A percentile compares a stretch with the other conserved stretches of the same genome.
These are phyloP conservation scores for Exophiala oligosperma DNA, from an alignment of 2,329 filamentous ascomycete species.

Conservation along the genomic window DNA sequence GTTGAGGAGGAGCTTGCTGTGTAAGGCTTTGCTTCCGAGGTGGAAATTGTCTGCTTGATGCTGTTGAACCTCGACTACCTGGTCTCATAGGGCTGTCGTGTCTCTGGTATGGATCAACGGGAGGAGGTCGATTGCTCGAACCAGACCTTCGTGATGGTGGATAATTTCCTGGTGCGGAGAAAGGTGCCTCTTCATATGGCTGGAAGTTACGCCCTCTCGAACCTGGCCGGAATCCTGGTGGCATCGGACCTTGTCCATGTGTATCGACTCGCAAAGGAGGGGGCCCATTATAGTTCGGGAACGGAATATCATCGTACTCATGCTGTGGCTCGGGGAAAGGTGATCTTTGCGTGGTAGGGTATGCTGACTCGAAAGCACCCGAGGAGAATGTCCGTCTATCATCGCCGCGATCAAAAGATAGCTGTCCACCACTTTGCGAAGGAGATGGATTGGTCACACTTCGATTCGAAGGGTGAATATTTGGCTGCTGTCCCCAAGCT, in stretches of 20 bases:
- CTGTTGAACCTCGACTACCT: conserved; percentile 27
- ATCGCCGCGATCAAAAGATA: conserved; percentile 29
- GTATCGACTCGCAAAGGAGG: conserved; percentile 23
- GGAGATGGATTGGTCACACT: conserved; percentile 44
- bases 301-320: conserved; percentile 11
- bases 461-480: conserved; percentile 12
- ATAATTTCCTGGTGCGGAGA: conserved; percentile 17
- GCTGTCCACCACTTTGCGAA: conserved; percentile 16
- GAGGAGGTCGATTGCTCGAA: conserved; percentile 29
- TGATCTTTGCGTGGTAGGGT: conserved; percentile 21
- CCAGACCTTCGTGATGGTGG: conserved; percentile 16
- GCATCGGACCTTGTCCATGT: conserved; percentile 15
- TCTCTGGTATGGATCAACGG: conserved; percentile 16
- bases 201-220: conserved; percentile 26
- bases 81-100: conserved; percentile 26
- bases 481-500: conserved; percentile 18
- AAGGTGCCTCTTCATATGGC: conserved; percentile 16
- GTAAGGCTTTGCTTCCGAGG: conserved; percentile 64
- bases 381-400: conserved; percentile 27
- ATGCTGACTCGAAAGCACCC: conserved; percentile 23
- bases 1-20: conserved; percentile 36
- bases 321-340: conserved; percentile 26
- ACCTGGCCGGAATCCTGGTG: conserved; percentile 24
- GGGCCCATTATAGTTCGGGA: conserved; percentile 13
- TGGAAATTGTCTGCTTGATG: conserved; percentile 48